Evolutionary conservation across 2,329 filamentous ascomycete genomes (phyloP).

Genomic region (Coniochaeta ligniaria): DNA sequence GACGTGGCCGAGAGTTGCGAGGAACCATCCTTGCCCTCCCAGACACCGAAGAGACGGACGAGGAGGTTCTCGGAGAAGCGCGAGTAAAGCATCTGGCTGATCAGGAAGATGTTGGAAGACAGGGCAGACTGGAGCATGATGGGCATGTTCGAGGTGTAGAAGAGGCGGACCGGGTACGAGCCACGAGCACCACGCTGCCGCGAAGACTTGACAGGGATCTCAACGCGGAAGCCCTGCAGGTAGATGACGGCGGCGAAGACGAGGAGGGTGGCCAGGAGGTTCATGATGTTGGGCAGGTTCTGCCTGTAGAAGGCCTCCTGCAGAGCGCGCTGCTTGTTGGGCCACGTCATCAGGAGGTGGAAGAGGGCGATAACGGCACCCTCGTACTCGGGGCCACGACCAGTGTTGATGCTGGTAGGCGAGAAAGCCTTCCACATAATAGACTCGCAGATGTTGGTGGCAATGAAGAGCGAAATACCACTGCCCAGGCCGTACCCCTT

Average conservation of each 20-base stretch:
- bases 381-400: slow-evolving; percentile 97
- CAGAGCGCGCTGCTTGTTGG: slow-evolving; percentile 97
- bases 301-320: slow-evolving; percentile 99
- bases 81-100: slow-evolving; percentile 98
- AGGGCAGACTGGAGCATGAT: slow-evolving; percentile 99
- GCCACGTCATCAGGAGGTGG: slow-evolving; percentile 96
- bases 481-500: slow-evolving; percentile 98
- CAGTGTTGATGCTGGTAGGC: slow-evolving; percentile 98
- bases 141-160: slow-evolving; percentile 99
- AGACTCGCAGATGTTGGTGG: slow-evolving; percentile 99
- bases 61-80: slow-evolving; percentile 98
- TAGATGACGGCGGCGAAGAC: slow-evolving; percentile 99
- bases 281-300: slow-evolving; percentile 99
- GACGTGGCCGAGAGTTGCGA: slow-evolving; percentile 91
- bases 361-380: slow-evolving; percentile 96
- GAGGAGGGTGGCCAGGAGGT: slow-evolving; percentile 83
- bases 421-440: slow-evolving; percentile 99
- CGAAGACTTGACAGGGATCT: slow-evolving; percentile 99
- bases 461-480: slow-evolving; percentile 98
- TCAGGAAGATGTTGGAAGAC: slow-evolving; percentile 97
- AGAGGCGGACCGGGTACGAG: slow-evolving; percentile 95
- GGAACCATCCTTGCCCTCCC: slow-evolving; percentile 95
- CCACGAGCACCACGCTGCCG: slow-evolving; percentile 98
- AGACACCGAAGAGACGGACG: slow-evolving; percentile 93
- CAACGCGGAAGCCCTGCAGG: slow-evolving; percentile 97